Conservation (phyloP, 2,329 filamentous ascomycete genomes). For the Curvularia eragrostidis region DNA sequence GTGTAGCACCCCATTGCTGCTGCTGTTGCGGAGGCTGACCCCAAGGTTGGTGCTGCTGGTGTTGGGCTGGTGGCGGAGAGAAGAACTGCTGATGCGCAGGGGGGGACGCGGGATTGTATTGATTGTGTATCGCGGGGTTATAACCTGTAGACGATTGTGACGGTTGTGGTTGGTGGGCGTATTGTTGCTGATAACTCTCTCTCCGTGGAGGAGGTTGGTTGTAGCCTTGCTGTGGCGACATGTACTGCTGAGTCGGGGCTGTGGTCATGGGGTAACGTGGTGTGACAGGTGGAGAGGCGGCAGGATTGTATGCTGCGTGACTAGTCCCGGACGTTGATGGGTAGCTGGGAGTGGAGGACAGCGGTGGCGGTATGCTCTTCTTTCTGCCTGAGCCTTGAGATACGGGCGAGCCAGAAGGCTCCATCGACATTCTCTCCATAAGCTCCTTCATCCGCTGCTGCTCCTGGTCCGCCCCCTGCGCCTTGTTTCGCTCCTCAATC, state of each 20-base stretch:
- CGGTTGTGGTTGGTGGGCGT: conserved; percentile 27
- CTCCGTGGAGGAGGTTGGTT: conserved; percentile 41
- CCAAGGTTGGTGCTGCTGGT: conserved; percentile 62
- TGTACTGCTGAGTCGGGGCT: conserved; percentile 39
- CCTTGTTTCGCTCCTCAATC: conserved; percentile 82
- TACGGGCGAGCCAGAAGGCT: conserved; percentile 53
- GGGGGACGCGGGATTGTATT: conserved; percentile 55
- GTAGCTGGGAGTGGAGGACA: conserved; percentile 45
- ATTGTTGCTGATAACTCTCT: conserved; percentile 43
- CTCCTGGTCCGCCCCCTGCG: conserved; percentile 78
- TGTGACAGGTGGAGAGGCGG: conserved; percentile 55
- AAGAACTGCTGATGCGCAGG: conserved; percentile 66
- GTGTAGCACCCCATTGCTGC: conserved; percentile 63
- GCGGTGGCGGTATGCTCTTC: conserved; percentile 51
- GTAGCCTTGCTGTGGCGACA: conserved; percentile 43
- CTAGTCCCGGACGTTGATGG: conserved; percentile 40
- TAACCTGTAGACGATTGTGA: conserved; percentile 46
- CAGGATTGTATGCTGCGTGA: conserved; percentile 60
- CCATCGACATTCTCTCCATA: conserved; percentile 96
- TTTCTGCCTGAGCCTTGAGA: conserved; percentile 40
- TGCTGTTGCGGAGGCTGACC: conserved; percentile 59
- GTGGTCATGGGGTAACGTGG: conserved; percentile 53
- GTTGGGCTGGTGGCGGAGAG: conserved; percentile 54
- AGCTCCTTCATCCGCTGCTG: conserved; percentile 83
- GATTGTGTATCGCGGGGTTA: conserved; percentile 52